Conservation (phyloP, 495 filamentous ascomycete genomes). For the Coniosporium apollinis region DNA sequence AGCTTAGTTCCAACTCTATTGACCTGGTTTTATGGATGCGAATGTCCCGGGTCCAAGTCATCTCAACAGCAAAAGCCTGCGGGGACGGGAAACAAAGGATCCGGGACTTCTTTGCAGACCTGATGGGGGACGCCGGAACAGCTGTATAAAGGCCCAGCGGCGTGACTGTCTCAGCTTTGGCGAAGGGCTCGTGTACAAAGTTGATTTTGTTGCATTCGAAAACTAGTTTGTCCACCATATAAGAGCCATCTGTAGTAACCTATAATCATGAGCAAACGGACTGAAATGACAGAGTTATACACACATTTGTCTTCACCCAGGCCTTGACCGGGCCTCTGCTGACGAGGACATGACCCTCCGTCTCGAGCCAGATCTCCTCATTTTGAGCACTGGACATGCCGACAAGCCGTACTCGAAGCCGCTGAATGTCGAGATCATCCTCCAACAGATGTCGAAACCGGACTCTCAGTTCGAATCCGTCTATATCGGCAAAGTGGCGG, state of each 20-base stretch:
- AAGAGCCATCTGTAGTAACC: conserved; percentile 56
- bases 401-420: conserved; percentile 48
- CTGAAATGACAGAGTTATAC: no score
- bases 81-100: conserved; percentile 35
- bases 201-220: conserved; percentile 50
- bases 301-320: conserved; percentile 33
- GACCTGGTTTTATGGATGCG: conserved; percentile 62
- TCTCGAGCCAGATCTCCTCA: conserved; percentile 51
- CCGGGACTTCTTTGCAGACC: conserved; percentile 26
- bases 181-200: conserved; percentile 41
- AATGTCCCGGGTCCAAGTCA: conserved; percentile 37
- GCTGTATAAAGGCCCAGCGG: conserved; percentile 20
- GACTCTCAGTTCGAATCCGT: conserved; percentile 62
- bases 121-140: conserved; percentile 19
- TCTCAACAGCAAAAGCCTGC: conserved; percentile 31
- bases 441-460: conserved; percentile 54
- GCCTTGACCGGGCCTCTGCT: conserved; percentile 37
- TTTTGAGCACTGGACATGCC: conserved; percentile 27
- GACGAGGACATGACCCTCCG: conserved; percentile 26
- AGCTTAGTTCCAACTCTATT: conserved; percentile 54
- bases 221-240: conserved; percentile 55
- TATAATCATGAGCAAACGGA: conserved; percentile 15
- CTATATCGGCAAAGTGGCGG: conserved; percentile 49
- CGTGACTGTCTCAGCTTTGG: conserved; percentile 15
- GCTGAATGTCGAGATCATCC: conserved; percentile 49